These are phyloP conservation scores for Colletotrichum scovillei DNA, from an alignment of 2,329 filamentous ascomycete species.

Conservation along the genomic window DNA sequence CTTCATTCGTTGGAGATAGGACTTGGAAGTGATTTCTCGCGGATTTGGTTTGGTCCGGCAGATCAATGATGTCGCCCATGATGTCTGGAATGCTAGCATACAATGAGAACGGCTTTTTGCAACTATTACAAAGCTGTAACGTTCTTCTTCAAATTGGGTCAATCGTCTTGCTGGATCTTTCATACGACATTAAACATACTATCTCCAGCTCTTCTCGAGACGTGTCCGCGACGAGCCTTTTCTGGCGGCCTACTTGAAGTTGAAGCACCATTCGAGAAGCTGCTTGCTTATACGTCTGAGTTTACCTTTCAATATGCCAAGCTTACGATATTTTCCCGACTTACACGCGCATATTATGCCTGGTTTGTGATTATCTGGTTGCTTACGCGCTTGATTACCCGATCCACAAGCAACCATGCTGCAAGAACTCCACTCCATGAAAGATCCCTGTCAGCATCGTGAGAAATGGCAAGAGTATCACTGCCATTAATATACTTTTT, in stretches of 20 bases:
- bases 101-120: background rate
- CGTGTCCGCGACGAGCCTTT: background rate
- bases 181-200: background rate
- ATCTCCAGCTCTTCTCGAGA: background rate
- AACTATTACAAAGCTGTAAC: background rate
- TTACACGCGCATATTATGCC: background rate
- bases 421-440: background rate
- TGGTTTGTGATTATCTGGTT: background rate
- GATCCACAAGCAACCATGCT: background rate
- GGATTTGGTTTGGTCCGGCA: background rate
- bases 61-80: background rate
- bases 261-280: background rate
- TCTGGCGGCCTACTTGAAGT: background rate
- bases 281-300: no score
- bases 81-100: background rate
- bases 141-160: background rate
- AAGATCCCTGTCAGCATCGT: background rate
- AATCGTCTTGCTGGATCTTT: background rate
- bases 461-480: background rate
- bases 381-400: background rate
- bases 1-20: background rate
- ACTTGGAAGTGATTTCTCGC: background rate
- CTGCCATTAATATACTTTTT: background rate
- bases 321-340: background rate
- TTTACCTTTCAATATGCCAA: background rate